These are phyloP conservation scores for Colletotrichum spaethianum DNA, from an alignment of 2,329 filamentous ascomycete genomes.

Conservation along the genomic window DNA sequence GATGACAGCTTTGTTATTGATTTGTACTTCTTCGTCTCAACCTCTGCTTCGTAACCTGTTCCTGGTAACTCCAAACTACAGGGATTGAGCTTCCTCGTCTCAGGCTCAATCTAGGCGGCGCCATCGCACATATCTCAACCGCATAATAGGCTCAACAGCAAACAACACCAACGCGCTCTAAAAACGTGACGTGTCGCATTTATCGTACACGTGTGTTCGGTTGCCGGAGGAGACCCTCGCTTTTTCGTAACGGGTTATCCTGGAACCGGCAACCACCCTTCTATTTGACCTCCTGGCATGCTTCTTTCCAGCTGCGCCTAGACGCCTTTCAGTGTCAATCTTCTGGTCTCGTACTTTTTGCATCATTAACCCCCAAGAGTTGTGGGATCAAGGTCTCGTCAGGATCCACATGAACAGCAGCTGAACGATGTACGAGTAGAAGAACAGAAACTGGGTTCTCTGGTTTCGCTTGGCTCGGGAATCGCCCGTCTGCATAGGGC, in stretches of 20 bases:
- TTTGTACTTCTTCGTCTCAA: constrained; percentile 1
- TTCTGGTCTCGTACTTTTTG: background rate
- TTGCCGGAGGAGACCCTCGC: background rate
- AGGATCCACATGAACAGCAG: constrained; percentile 92
- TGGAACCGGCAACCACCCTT: constrained; percentile 13
- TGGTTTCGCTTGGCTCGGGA: constrained; percentile 89
- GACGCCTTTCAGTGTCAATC: constrained; percentile 8
- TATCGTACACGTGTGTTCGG: constrained; percentile 25
- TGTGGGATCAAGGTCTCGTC: constrained; percentile 57
- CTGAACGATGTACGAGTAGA: constrained; percentile 95
- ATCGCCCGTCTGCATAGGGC: constrained; percentile 74
- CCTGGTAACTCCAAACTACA: constrained; percentile 20
- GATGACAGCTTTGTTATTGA: constrained; percentile 10
- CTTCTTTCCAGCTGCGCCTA: constrained; percentile 3
- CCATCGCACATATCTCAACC: background rate
- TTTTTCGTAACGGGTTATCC: background rate
- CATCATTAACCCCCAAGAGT: background rate
- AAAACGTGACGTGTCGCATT: constrained; percentile 29
- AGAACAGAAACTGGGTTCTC: constrained; percentile 91
- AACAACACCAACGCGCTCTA: background rate
- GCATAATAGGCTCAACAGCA: constrained; percentile 17
- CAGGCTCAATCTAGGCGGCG: background rate
- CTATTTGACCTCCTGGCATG: constrained; percentile 8
- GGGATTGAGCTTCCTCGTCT: constrained; percentile 22
- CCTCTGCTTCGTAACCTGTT: background rate